These are phyloP conservation scores for Alternaria solani DNA, from an alignment of 2,329 filamentous ascomycete genomes.

Conservation along the genomic window DNA sequence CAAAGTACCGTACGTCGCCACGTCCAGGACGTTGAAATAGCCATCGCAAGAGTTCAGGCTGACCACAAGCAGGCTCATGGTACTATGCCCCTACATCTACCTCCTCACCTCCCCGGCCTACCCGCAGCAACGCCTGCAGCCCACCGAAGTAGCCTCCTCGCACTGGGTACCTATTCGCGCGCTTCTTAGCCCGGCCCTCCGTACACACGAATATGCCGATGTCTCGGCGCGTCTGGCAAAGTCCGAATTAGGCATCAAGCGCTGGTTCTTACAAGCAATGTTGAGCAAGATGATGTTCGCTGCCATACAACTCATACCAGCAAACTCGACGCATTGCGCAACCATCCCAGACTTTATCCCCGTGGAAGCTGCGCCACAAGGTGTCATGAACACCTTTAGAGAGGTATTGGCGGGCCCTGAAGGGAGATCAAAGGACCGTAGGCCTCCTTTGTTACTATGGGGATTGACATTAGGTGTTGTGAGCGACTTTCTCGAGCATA, in stretches of 20 bases:
- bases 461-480: constrained; percentile 72
- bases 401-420: constrained; percentile 27
- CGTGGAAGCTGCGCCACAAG: constrained; percentile 22
- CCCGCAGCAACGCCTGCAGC: constrained; percentile 69
- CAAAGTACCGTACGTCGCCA: constrained; percentile 63
- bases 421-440: constrained; percentile 43
- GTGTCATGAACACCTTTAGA: constrained; percentile 21
- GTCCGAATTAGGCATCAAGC: constrained; percentile 62
- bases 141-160: constrained; percentile 71
- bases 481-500: constrained; percentile 71
- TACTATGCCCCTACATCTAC: constrained; percentile 74
- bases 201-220: constrained; percentile 70
- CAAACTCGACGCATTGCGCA: constrained; percentile 66
- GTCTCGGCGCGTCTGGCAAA: constrained; percentile 68
- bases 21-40: neutral
- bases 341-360: constrained; percentile 61
- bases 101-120: constrained; percentile 65
- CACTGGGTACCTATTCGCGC: constrained; percentile 73
- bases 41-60: neutral
- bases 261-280: constrained; percentile 63
- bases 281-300: constrained; percentile 74
- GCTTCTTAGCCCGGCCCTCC: constrained; percentile 66
- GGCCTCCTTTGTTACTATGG: constrained; percentile 69
- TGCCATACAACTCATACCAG: constrained; percentile 68
- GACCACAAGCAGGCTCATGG: constrained; percentile 64